Evolutionary conservation across 345 rosid species (phyloP), one percentile per base, ranked within the genome.

Genomic region (Ricinus communis): DNA sequence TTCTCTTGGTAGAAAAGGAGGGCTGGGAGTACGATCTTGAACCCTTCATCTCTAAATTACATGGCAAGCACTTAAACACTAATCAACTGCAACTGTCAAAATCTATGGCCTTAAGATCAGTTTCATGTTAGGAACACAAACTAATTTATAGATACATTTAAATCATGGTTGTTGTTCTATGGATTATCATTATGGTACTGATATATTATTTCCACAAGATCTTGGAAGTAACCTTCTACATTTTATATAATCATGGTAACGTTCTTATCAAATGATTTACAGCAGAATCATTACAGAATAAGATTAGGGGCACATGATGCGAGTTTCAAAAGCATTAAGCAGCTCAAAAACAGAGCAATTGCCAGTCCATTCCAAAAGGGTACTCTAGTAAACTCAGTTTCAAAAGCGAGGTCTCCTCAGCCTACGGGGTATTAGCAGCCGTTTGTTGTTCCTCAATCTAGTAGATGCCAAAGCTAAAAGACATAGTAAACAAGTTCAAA

Each of bases 201-300:
- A 13, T 16, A 10, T 22, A 19, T 7, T 4, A n/a, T 10, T 46
- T 11, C 14, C 0, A 7, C 14, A 64, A 15, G 38, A 15, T 25
- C 10, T 64, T 18, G 30, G 53, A 28, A 46, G 14, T 27, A 46
- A 64, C 25, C 22, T 64, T 9, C 24, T 45, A 6, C 21, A 24
- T 43, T 25, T 7, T 18, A 7, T 31, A 19, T 50, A 24, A 61
- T 40, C 33, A 21, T 41, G n/a, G 13, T 21, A 7, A 25, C 6
- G 31, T 63, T 28, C 67, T 63, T 15, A n/a, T 45, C 49, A 25
- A 63, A 43, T 63, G 21, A 63, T 60, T 63, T 22, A 45, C 54
- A 19, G 54, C 6, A 50, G 54, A 19, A 16, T 19, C 4, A 7
- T 50, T 50, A 19, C 5, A 12, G 2, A 36, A 36, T 24, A 45